Evolutionary conservation across 2,329 filamentous ascomycete genomes (phyloP).

Genomic region (Sphaerulina musiva): DNA sequence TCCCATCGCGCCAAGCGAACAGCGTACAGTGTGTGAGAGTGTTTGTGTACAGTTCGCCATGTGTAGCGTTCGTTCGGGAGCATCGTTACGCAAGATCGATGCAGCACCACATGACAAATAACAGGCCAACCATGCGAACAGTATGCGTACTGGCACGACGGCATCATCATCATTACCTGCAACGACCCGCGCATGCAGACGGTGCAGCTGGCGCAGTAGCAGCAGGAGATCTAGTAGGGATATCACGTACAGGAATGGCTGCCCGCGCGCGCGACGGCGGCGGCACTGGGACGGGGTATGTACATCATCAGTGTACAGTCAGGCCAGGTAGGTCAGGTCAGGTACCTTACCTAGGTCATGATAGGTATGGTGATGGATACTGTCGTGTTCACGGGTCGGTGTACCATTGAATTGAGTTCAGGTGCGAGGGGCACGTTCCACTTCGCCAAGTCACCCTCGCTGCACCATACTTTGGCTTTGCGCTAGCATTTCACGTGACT

Average conservation of each 20-base stretch:
- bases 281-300: not conserved
- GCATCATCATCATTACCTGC: too few relatives aligned
- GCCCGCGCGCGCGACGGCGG: constrained; percentile 9
- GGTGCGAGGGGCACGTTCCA: too few relatives aligned
- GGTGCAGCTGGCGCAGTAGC: not conserved
- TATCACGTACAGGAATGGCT: constrained; percentile 10
- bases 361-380: too few relatives aligned
- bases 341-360: too few relatives aligned
- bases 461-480: too few relatives aligned
- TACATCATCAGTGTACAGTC: too few relatives aligned
- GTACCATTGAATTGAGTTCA: too few relatives aligned
- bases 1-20: constrained; percentile 1
- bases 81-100: constrained; percentile 7
- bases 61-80: constrained; percentile 13
- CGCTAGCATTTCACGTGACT: too few relatives aligned
- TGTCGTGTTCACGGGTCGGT: too few relatives aligned
- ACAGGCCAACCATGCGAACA: constrained; percentile 19
- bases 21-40: not conserved
- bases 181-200: constrained; percentile 11
- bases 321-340: too few relatives aligned
- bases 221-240: constrained; percentile 1
- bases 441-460: too few relatives aligned
- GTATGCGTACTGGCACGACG: too few relatives aligned
- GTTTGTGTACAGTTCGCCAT: constrained; percentile 7
- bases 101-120: constrained; percentile 18